phyloP scores from a whole-genome alignment of 202 grass and related monocot species.

The Digitaria exilis region DNA sequence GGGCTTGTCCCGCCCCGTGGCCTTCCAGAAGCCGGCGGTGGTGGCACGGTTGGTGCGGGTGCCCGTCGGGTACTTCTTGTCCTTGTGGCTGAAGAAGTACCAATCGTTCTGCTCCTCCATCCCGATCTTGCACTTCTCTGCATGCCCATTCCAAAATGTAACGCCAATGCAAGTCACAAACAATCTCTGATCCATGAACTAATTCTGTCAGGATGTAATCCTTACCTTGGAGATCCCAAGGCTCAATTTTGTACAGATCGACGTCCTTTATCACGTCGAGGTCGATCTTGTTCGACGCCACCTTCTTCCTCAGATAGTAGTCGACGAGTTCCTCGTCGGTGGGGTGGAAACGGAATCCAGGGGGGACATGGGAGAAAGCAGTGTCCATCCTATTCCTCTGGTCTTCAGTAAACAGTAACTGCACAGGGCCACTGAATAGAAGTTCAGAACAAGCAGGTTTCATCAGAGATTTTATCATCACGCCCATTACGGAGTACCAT shows the following conservation, averaged over 20 bases:
- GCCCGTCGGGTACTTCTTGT: constrained; percentile 94
- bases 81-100: constrained; percentile 99
- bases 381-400: constrained; percentile 51
- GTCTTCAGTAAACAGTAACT: background rate
- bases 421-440: background rate
- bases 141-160: background rate
- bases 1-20: constrained; percentile 94
- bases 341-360: constrained; percentile 95
- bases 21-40: constrained; percentile 93
- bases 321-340: constrained; percentile 97
- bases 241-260: constrained; percentile 94
- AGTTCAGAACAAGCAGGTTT: background rate
- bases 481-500: background rate
- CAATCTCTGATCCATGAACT: too few species aligned
- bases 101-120: constrained; percentile 94
- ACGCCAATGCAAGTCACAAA: background rate
- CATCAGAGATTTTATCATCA: background rate
- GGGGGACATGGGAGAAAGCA: constrained; percentile 74
- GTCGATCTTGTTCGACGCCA: constrained; percentile 85
- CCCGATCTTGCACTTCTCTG: constrained; percentile 90
- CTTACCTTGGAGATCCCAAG: constrained; percentile 94
- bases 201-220: too few species aligned
- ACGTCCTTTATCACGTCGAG: constrained; percentile 92
- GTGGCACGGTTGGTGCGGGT: constrained; percentile 91
- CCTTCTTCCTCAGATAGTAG: constrained; percentile 96